These are phyloP conservation scores for Goffeauzyma gilvescens DNA, from an alignment of 768 basidiomycete species.

Conservation along the genomic window DNA sequence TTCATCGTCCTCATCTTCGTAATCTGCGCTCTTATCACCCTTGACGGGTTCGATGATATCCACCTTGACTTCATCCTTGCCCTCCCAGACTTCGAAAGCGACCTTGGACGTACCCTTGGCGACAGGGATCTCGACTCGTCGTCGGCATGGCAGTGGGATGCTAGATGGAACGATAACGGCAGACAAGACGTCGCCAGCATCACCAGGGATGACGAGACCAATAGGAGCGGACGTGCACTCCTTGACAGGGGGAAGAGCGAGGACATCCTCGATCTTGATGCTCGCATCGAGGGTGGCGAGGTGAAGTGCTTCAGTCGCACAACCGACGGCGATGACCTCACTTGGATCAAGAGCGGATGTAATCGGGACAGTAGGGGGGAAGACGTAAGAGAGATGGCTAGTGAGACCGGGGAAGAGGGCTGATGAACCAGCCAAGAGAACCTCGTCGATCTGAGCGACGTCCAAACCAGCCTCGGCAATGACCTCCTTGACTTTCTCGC, in stretches of 20 bases:
- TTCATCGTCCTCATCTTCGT: constrained; percentile 24
- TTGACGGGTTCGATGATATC: constrained; percentile 20
- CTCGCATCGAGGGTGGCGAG: constrained; percentile 24
- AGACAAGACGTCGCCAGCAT: constrained; percentile 15
- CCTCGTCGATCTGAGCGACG: constrained; percentile 34
- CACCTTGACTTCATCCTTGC: constrained; percentile 33
- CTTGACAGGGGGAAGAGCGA: constrained; percentile 14
- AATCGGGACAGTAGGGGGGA: constrained; percentile 32
- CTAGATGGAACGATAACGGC: constrained; percentile 21
- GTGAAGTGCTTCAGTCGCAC: constrained; percentile 33
- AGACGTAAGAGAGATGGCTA: constrained; percentile 29
- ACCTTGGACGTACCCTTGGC: constrained; percentile 20
- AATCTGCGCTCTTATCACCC: constrained; percentile 5
- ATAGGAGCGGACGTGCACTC: constrained; percentile 28
- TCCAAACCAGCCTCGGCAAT: constrained; percentile 31
- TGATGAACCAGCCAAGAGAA: constrained; percentile 35
- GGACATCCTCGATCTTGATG: constrained; percentile 25
- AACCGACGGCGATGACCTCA: constrained; percentile 35
- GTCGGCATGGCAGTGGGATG: constrained; percentile 32
- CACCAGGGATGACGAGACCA: constrained; percentile 32
- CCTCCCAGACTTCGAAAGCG: constrained; percentile 34
- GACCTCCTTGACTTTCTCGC: constrained; percentile 28
- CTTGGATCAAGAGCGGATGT: constrained; percentile 34
- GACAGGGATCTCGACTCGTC: constrained; percentile 33
- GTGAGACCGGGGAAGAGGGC: constrained; percentile 34